Evolutionary conservation across 23 red algal genomes (phyloP).

Genomic region (Pyropia yezoensis): DNA sequence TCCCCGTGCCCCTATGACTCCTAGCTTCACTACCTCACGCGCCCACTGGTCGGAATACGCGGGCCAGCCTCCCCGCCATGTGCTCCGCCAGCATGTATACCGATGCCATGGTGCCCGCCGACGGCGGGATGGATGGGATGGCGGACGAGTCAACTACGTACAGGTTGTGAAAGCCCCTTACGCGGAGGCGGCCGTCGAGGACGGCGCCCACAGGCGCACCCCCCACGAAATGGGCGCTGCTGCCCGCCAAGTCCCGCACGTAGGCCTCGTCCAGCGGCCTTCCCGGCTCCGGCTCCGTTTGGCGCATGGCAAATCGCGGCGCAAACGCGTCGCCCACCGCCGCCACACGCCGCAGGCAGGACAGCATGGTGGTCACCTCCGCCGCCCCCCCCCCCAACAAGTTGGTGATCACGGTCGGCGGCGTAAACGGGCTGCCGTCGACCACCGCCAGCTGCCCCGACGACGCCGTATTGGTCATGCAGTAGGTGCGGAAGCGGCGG

Average conservation of each 20-base stretch:
- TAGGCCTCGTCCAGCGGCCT: constrained; percentile 7
- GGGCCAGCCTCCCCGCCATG: neutral
- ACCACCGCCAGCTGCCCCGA: constrained; percentile 6
- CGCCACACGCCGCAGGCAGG: constrained; percentile 5
- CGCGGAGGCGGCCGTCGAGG: constrained; percentile 11
- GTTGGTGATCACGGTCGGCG: constrained; percentile 9
- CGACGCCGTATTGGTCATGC: constrained; percentile 15
- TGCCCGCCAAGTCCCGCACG: constrained; percentile 9
- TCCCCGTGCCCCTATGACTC: no score
- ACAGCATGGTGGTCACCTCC: neutral
- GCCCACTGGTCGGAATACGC: no score
- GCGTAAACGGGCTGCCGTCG: constrained; percentile 5
- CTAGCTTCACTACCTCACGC: no score
- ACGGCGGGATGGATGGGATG: constrained; percentile 29
- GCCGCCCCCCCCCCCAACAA: neutral
- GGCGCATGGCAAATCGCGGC: no score
- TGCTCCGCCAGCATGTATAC: constrained; percentile 50
- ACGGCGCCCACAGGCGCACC: constrained; percentile 24
- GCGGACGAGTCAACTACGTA: constrained; percentile 43
- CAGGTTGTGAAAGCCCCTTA: constrained; percentile 23
- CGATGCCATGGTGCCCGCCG: constrained; percentile 44
- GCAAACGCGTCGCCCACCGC: no score
- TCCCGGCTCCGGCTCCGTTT: no score
- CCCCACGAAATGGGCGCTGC: constrained; percentile 37
- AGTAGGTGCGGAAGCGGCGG: constrained; percentile 4